Evolutionary conservation across 116 monocot genomes (phyloP), one percentile per base, ranked within the genome.

Genomic region (Zostera marina): DNA sequence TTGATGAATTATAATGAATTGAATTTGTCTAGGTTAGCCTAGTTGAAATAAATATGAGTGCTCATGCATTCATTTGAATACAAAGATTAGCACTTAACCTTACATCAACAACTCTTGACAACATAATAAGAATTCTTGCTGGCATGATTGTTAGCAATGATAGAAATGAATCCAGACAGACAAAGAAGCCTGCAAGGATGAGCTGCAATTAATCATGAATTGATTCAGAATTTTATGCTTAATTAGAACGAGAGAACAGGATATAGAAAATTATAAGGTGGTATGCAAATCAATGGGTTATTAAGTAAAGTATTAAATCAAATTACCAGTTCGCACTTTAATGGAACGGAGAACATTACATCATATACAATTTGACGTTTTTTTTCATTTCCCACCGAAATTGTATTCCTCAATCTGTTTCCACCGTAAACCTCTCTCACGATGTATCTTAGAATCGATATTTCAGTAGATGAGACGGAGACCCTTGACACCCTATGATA

Each of bases 141-240:
- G 92, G 92, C 92, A 92, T 92, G 47, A 92, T 83, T 5, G 87
- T 87, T 48, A 92, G 59, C 64, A 92, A 62, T 22, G 92, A 87
- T 45, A 92, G 67, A 73, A 92, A 92, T 42, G 92, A 87, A 67
- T 92, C 92, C 83, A 92, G 65, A 63, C 92, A 92, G 42, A 92
- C 80, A 74, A 92, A 92, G 70, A 83, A 92, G 26, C 92, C 92
- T 49, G 81, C 80, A 69, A 79, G 26, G 65, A 92, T 92, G 54
- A 92, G 81, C 92, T 92, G 87, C 81, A 92, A 32, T n/a, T n/a
- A n/a, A n/a, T 32, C 42, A 41, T 41, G 43, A 54, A 22, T n/a
- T 63, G 7, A 51, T 52, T 63, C 40, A 61, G 61, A 47, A 26
- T 51, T 10, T 51, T 51, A 9, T 21, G 9, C 9, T 15, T 20